phyloP scores from a whole-genome alignment of 2,329 filamentous ascomycete species.

The Venturia nashicola region DNA sequence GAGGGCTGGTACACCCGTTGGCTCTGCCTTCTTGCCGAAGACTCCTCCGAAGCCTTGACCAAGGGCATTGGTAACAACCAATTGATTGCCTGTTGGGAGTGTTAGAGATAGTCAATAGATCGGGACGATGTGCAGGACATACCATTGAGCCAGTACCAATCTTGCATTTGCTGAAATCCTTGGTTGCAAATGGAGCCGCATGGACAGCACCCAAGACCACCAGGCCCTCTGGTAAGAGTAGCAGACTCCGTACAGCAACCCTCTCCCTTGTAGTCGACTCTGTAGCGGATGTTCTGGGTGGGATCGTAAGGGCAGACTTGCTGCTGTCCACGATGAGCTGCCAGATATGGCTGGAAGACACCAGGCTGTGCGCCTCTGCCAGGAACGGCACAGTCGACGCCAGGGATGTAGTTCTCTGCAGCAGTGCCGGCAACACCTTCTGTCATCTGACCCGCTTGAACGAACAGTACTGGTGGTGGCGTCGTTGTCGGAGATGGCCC shows the following conservation, averaged over 20 bases:
- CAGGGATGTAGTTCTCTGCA: neutral
- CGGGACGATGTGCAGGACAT: neutral
- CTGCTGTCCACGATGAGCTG: constrained; percentile 1
- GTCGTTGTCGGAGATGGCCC: neutral
- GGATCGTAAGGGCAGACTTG: neutral
- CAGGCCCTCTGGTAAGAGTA: neutral
- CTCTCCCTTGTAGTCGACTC: neutral
- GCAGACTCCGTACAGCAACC: neutral
- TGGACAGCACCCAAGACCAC: neutral
- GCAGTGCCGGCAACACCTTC: neutral
- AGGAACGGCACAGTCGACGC: neutral
- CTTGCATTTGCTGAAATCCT: neutral
- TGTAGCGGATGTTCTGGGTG: neutral
- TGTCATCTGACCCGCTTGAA: neutral
- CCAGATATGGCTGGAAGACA: neutral
- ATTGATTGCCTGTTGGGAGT: neutral
- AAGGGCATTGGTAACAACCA: neutral
- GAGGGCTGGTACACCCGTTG: neutral
- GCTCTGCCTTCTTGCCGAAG: neutral
- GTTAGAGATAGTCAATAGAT: neutral
- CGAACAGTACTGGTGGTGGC: neutral
- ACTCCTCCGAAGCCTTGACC: neutral
- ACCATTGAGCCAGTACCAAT: neutral
- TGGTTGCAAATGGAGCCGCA: neutral
- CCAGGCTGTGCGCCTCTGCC: neutral